Evolutionary conservation across 2,329 filamentous ascomycete genomes (phyloP), one percentile per base, ranked within the genome.

Genomic region (Colletotrichum agaves): DNA sequence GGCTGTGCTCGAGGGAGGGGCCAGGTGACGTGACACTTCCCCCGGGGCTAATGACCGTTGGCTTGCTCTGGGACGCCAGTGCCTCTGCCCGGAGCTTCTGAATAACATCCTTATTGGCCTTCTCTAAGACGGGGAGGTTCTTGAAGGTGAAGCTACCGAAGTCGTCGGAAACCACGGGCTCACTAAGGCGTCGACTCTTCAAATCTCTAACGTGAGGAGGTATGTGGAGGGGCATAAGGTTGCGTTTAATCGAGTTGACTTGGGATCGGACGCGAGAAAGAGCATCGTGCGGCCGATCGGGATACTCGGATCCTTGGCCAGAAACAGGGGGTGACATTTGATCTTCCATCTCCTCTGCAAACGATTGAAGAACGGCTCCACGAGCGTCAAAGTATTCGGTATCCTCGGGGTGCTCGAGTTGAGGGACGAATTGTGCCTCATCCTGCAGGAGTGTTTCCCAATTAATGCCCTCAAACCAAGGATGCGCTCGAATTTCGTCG

Each of bases 101-200:
- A 35, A 99, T 97, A 33, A 98, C 94, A 74, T 99, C 96, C 77
- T 99, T 99, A 80, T 99, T 99, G 61, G 96, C 96, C 78, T 98
- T 98, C 74, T 98, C 96, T 17, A 99, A 85, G 19, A 98, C 95
- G 0, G 95, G 94, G 55, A 99, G 82, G 74, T 99, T 99, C 82
- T 99, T 99, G 85, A 97, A 99, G 43, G 93, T 89, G 79, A 99
- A 99, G 70, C 89, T 94, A 35, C 96, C 96, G 83, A 99, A 99
- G 76, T 99, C 97, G 77, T 99, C 96, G 0, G 91, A 87, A 35
- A 89, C 87, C 15, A 95, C 90, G 1, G 96, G 96, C 78, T 99
- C 96, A 77, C 95, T 98, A 43, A 98, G 84, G 72, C 96, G 87
- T 71, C 96, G 88, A 72, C 89, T 94, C 75, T 97, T 93, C 59